Evolutionary conservation across 306 rosid genomes (phyloP).

Genomic region (Cucumis melo): DNA sequence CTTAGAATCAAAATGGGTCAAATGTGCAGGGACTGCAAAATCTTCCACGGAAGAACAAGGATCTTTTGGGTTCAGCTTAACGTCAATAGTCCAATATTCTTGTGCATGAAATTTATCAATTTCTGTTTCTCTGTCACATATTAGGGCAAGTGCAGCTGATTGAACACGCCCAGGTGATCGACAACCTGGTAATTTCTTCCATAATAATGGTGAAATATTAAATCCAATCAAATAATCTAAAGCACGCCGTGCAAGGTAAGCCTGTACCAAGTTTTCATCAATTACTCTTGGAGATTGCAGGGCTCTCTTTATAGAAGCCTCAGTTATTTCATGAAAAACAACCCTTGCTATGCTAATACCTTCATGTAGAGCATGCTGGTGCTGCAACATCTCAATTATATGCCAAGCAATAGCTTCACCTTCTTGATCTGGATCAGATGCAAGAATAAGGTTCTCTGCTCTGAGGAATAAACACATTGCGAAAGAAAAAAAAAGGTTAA

Average conservation of each 20-base stretch:
- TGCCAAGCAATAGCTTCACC: slow-evolving; percentile 99
- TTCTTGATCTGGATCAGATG: slow-evolving; percentile 98
- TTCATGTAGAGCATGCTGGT: slow-evolving; percentile 63
- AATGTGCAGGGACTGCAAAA: slow-evolving; percentile 38
- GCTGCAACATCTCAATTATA: slow-evolving; percentile 85
- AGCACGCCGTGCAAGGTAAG: slow-evolving; percentile 94
- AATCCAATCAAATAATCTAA: slow-evolving; percentile 98
- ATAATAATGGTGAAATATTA: slow-evolving; percentile 81
- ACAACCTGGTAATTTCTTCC: slow-evolving; percentile 97
- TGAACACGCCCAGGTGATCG: slow-evolving; percentile 98
- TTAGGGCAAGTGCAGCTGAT: slow-evolving; percentile 91
- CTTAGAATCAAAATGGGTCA: slow-evolving; percentile 55
- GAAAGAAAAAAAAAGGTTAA: slow-evolving; percentile 11
- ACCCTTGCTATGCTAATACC: slow-evolving; percentile 58
- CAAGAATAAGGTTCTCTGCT: slow-evolving; percentile 94
- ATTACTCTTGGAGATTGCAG: slow-evolving; percentile 65
- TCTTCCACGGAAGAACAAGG: slow-evolving; percentile 14
- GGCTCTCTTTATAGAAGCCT: slow-evolving; percentile 66
- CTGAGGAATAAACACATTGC: slow-evolving; percentile 47
- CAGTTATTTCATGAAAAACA: slow-evolving; percentile 90
- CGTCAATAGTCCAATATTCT: slow-evolving; percentile 66
- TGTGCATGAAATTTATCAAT: slow-evolving; percentile 65
- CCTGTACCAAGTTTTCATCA: slow-evolving; percentile 75
- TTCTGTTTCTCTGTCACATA: slow-evolving; percentile 90
- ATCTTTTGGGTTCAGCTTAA: slow-evolving; percentile 30